Conservation (phyloP, 1,284 basidiomycete genomes). For the Cerrena zonata region DNA sequence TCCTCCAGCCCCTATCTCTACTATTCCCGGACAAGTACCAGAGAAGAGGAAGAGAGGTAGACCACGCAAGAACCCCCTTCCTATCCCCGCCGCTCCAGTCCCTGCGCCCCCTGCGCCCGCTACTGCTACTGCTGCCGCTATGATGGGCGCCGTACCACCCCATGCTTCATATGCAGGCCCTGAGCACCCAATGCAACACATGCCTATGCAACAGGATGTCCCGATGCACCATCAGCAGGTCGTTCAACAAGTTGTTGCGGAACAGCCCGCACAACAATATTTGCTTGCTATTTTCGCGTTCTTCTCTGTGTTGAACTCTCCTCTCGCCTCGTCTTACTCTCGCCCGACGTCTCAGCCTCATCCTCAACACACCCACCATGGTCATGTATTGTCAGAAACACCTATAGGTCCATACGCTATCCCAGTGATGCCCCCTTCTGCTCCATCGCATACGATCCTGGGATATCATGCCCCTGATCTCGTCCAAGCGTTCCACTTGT, state of each 20-base stretch:
- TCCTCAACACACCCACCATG: slow-evolving; percentile 29
- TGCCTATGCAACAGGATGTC: slow-evolving; percentile 13
- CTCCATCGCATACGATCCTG: not conserved
- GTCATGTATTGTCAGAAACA: slow-evolving; percentile 25
- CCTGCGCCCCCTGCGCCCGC: slow-evolving; percentile 18
- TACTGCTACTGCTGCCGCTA: slow-evolving; percentile 12
- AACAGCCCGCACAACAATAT: slow-evolving; percentile 48
- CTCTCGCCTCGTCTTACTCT: slow-evolving; percentile 41
- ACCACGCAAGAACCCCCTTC: slow-evolving; percentile 50
- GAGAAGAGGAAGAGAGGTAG: slow-evolving; percentile 80
- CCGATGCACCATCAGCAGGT: not conserved
- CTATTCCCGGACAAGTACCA: slow-evolving; percentile 33
- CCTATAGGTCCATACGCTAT: slow-evolving; percentile 1
- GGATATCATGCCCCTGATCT: slow-evolving; percentile 45
- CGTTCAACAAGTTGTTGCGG: not conserved
- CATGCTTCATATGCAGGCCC: slow-evolving; percentile 8
- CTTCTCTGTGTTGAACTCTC: slow-evolving; percentile 73
- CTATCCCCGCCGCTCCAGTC: slow-evolving; percentile 20
- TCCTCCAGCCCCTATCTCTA: slow-evolving; percentile 23
- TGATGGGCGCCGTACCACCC: no score
- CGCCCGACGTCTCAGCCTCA: slow-evolving; percentile 22
- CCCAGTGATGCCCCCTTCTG: not conserved
- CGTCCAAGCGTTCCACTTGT: slow-evolving; percentile 54
- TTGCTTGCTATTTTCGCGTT: slow-evolving; percentile 70
- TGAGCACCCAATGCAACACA: slow-evolving; percentile 15